Evolutionary conservation across 148 eudicot species (phyloP).

Genomic region (Hydrangea macrophylla): DNA sequence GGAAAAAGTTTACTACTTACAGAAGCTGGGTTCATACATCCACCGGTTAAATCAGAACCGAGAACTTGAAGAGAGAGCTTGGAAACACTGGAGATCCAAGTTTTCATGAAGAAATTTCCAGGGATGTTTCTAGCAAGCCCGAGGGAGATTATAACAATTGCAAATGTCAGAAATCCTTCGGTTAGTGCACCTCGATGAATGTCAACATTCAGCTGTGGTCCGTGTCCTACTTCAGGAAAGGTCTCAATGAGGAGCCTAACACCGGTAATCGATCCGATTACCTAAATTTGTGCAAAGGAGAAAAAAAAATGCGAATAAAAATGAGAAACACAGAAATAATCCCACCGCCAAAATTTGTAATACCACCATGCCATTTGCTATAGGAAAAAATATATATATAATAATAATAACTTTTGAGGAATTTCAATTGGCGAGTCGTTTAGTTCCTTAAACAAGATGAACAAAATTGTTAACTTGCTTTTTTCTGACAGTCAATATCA

Average conservation of each 20-base stretch:
- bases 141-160: slow-evolving; percentile 47
- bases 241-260: slow-evolving; percentile 53
- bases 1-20: slow-evolving; percentile 49
- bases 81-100: slow-evolving; percentile 81
- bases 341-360: neutral
- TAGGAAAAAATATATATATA: neutral
- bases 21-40: slow-evolving; percentile 90
- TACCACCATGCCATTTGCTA: neutral
- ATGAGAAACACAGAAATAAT: neutral
- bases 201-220: slow-evolving; percentile 68
- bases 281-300: slow-evolving; percentile 51
- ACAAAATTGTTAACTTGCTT: neutral
- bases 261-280: slow-evolving; percentile 70
- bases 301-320: neutral
- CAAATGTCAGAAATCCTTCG: slow-evolving; percentile 73
- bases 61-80: slow-evolving; percentile 78
- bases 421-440: neutral
- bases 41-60: slow-evolving; percentile 88
- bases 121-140: slow-evolving; percentile 53
- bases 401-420: neutral
- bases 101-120: slow-evolving; percentile 77
- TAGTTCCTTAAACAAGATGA: neutral
- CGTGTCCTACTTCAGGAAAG: slow-evolving; percentile 58
- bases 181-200: slow-evolving; percentile 76
- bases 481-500: neutral